phyloP scores from a whole-genome alignment of 192 early-diverging fungal genomes.

The Powellomyces hirtus region DNA sequence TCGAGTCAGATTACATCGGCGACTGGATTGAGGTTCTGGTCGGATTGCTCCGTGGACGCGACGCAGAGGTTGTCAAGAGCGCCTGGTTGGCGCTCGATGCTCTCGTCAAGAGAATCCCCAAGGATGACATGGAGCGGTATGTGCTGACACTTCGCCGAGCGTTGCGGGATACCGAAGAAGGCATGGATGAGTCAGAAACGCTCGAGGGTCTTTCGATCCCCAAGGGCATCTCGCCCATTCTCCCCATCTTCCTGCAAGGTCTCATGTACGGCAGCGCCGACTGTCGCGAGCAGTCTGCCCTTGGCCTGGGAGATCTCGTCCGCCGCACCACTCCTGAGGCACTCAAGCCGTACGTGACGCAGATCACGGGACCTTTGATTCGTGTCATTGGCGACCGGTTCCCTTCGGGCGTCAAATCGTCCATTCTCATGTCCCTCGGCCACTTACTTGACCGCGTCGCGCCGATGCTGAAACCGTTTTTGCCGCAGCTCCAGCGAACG shows the following conservation, averaged over 20 bases:
- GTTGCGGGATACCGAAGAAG: conserved; percentile 57
- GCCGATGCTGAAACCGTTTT: conserved; percentile 88
- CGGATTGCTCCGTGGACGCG: conserved; percentile 62
- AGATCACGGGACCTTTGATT: conserved; percentile 96
- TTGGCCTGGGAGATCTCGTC: conserved; percentile 79
- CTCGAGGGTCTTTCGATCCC: conserved; percentile 87
- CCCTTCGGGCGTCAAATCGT: conserved; percentile 86
- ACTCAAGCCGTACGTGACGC: conserved; percentile 86
- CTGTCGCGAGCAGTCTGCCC: conserved; percentile 80
- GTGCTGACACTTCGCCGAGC: conserved; percentile 68
- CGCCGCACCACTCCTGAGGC: conserved; percentile 68
- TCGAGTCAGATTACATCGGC: conserved; percentile 55
- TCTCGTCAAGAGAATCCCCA: conserved; percentile 76
- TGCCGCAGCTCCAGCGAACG: conserved; percentile 97
- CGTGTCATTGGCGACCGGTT: conserved; percentile 96
- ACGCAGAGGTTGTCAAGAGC: conserved; percentile 51
- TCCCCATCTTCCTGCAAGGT: conserved; percentile 92
- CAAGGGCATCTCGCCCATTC: conserved; percentile 86
- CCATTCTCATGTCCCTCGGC: conserved; percentile 84
- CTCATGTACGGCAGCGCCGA: conserved; percentile 84
- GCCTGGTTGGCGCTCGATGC: conserved; percentile 81
- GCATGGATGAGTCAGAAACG: conserved; percentile 34
- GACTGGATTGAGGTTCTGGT: conserved; percentile 84
- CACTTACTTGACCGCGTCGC: conserved; percentile 76
- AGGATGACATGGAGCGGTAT: conserved; percentile 84